Conservation (phyloP, 2,329 filamentous ascomycete genomes). For the Aspergillus quadrilineatus region DNA sequence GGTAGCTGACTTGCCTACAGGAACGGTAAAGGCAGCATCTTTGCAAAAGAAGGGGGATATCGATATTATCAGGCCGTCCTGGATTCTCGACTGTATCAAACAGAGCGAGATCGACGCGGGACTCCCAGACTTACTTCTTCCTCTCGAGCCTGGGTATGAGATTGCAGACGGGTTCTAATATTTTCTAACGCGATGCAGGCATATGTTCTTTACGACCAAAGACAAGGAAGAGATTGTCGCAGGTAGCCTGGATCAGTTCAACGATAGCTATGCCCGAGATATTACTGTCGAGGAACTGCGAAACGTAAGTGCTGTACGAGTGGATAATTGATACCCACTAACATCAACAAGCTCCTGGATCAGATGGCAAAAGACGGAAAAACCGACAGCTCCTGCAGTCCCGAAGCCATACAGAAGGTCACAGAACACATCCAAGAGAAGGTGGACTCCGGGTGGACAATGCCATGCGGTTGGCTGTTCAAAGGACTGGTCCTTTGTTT, state of each 20-base stretch:
- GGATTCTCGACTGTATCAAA: slow-evolving; percentile 79
- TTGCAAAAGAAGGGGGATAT: slow-evolving; percentile 69
- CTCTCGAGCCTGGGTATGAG: slow-evolving; percentile 57
- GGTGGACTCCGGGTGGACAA: slow-evolving; percentile 31
- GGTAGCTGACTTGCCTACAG: slow-evolving; percentile 26
- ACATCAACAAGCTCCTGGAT: slow-evolving; percentile 36
- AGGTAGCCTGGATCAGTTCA: slow-evolving; percentile 69
- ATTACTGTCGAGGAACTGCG: slow-evolving; percentile 63
- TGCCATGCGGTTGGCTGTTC: slow-evolving; percentile 50
- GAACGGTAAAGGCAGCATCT: slow-evolving; percentile 75
- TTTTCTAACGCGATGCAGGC: slow-evolving; percentile 41
- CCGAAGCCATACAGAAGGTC: slow-evolving; percentile 55
- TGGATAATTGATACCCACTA: slow-evolving; percentile 1
- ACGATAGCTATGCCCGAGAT: slow-evolving; percentile 80
- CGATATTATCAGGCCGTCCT: slow-evolving; percentile 74
- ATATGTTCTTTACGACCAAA: slow-evolving; percentile 70
- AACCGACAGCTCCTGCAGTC: slow-evolving; percentile 43
- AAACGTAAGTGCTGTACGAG: slow-evolving; percentile 29
- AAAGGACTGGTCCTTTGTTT: slow-evolving; percentile 48
- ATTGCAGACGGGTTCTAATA: slow-evolving; percentile 21
- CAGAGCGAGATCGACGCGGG: slow-evolving; percentile 55
- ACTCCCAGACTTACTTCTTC: slow-evolving; percentile 59
- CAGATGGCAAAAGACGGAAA: slow-evolving; percentile 36
- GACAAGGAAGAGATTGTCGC: slow-evolving; percentile 56
- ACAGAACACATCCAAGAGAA: slow-evolving; percentile 55